phyloP scores from a whole-genome alignment of 345 rosid genomes.

The Pseudoturritis turrita region DNA sequence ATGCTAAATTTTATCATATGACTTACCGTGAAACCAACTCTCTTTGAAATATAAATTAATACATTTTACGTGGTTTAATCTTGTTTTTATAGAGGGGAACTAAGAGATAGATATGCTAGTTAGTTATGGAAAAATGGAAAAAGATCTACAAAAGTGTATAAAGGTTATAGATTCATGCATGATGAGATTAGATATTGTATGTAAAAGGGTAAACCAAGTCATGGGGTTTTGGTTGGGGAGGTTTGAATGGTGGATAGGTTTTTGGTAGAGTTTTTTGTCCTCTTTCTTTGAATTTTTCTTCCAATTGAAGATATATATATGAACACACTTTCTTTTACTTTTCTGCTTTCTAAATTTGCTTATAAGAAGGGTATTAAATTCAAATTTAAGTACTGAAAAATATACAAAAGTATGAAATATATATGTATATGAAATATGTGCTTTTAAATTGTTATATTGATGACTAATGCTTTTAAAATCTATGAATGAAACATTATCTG shows the following conservation, averaged over 20 bases:
- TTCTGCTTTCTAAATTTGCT: neutral
- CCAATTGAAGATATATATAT: neutral
- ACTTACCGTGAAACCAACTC: constrained; percentile 16
- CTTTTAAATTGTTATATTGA: neutral
- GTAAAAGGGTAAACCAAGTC: constrained; percentile 26
- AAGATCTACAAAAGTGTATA: neutral
- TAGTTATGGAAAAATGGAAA: neutral
- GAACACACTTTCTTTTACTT: neutral
- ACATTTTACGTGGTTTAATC: neutral
- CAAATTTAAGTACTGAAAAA: too few relatives aligned
- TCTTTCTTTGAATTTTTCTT: constrained; percentile 3
- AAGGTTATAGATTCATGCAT: constrained; percentile 26
- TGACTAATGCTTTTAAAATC: neutral
- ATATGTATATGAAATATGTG: neutral
- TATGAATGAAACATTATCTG: neutral
- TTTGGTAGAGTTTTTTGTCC: constrained; percentile 18
- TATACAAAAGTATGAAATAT: too few relatives aligned
- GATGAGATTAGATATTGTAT: neutral
- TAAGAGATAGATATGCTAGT: constrained; percentile 11
- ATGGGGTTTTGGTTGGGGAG: constrained; percentile 34
- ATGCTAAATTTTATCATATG: neutral
- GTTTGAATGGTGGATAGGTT: constrained; percentile 33
- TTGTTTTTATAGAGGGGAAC: neutral
- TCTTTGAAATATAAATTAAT: neutral
- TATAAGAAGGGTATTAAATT: neutral